A percentile compares a stretch with the other conserved stretches of the same genome.
Conservation (phyloP, 345 rosid species). For the Eutrema heterophyllum region DNA sequence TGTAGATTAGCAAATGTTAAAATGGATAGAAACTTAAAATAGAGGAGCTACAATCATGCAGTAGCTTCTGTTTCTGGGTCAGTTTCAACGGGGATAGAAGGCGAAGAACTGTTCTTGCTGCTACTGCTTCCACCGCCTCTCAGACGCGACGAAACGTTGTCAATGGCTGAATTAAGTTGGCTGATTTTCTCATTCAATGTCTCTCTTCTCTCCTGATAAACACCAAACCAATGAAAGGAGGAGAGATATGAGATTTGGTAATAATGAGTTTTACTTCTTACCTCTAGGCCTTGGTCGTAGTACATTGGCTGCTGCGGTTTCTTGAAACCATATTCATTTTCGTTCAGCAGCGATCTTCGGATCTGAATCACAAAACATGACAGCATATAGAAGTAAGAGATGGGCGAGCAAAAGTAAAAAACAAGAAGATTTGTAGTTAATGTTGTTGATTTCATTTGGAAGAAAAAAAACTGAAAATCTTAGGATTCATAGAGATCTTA, state of each 20-base stretch:
- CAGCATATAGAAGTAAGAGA: not conserved
- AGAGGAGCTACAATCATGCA: conserved; percentile 43
- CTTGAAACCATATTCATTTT: conserved; percentile 72
- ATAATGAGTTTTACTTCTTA: conserved; percentile 30
- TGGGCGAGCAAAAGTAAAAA: not conserved
- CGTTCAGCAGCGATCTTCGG: conserved; percentile 61
- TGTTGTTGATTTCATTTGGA: too few relatives aligned
- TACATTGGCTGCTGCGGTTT: conserved; percentile 61
- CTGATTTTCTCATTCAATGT: conserved; percentile 67
- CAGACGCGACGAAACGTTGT: conserved; percentile 69
- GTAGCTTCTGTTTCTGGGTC: conserved; percentile 58
- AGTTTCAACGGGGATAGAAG: conserved; percentile 37
- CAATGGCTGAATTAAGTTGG: conserved; percentile 84
- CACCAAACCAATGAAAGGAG: not conserved
- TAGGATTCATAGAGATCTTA: too few relatives aligned
- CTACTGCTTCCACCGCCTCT: conserved; percentile 45
- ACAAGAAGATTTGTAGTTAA: too few relatives aligned
- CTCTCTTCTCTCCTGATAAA: conserved; percentile 39
- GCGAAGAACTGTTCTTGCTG: conserved; percentile 26
- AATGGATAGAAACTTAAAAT: not conserved
- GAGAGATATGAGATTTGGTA: not conserved
- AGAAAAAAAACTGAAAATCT: too few relatives aligned
- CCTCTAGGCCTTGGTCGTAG: conserved; percentile 81
- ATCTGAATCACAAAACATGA: conserved; percentile 40
- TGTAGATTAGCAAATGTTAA: not conserved